phyloP scores from a whole-genome alignment of 106 monocot genomes.

The Phalaenopsis aphrodite region DNA sequence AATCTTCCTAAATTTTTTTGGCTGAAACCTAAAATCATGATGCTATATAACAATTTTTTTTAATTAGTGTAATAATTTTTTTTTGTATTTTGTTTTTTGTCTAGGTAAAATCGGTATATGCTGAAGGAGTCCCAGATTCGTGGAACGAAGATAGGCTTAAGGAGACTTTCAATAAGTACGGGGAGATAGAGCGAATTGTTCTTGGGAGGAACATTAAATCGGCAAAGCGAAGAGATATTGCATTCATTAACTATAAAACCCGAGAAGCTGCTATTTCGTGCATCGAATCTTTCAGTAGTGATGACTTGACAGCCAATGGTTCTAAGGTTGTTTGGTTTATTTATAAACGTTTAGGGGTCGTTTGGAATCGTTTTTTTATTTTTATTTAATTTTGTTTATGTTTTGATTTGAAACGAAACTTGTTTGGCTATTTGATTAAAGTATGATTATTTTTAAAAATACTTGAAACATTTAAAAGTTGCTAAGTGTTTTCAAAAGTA shows the following conservation, averaged over 20 bases:
- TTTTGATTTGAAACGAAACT: too few species aligned
- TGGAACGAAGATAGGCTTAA: constrained; percentile 68
- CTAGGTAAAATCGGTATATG: constrained; percentile 90
- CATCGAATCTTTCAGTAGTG: constrained; percentile 64
- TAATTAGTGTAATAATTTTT: neutral
- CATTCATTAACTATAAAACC: constrained; percentile 73
- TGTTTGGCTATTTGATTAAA: too few species aligned
- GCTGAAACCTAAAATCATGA: neutral
- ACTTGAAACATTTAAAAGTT: too few species aligned
- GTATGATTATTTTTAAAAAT: too few species aligned
- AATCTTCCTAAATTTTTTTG: neutral
- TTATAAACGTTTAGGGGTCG: neutral
- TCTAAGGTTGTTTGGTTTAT: constrained; percentile 43
- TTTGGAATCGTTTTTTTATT: too few species aligned
- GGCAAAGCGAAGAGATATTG: constrained; percentile 82
- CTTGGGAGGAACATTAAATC: constrained; percentile 66
- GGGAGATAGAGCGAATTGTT: constrained; percentile 75
- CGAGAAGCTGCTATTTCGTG: constrained; percentile 83
- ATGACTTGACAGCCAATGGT: constrained; percentile 39
- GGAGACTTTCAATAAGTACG: constrained; percentile 68
- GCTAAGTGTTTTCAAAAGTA: too few species aligned
- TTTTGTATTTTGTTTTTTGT: constrained; percentile 7
- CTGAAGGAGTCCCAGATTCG: constrained; percentile 65
- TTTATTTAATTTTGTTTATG: too few species aligned
- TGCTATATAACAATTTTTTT: neutral